Conservation (phyloP, 208 protist genomes). For the Acanthamoeba polyphaga region DNA sequence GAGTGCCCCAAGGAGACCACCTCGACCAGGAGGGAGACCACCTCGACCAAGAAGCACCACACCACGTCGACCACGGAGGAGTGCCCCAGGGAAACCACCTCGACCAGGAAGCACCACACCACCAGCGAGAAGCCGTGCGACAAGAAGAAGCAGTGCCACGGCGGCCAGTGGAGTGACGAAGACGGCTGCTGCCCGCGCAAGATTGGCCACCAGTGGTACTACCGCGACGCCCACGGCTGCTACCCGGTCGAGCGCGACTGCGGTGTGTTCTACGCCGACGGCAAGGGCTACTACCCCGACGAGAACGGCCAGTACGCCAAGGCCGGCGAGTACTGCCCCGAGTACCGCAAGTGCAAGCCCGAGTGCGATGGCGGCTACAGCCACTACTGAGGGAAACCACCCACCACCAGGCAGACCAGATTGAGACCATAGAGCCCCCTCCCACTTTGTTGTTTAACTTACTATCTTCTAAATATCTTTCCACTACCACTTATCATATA, state of each 20-base stretch:
- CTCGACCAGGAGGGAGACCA: too few species aligned
- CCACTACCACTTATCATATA: too few species aligned
- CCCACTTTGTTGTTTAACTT: too few species aligned
- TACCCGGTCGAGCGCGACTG: background rate
- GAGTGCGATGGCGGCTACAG: background rate
- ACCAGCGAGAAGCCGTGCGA: background rate
- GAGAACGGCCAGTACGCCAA: background rate
- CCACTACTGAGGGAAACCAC: background rate
- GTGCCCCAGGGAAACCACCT: background rate
- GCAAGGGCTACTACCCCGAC: background rate
- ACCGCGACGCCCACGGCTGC: background rate
- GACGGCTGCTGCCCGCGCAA: conserved; percentile 1
- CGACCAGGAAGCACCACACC: background rate
- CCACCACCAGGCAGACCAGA: too few species aligned
- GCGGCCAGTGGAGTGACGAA: background rate
- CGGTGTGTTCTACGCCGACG: background rate
- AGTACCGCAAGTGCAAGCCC: background rate
- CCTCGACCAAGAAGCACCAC: too few species aligned
- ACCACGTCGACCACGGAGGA: too few species aligned
- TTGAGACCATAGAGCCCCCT: too few species aligned
- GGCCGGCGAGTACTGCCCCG: conserved; percentile 1
- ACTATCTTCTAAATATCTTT: too few species aligned
- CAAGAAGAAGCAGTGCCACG: background rate
- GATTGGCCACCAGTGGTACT: background rate
- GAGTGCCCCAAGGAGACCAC: background rate